phyloP scores from a whole-genome alignment of 345 rosid species.

The Boechera stricta region DNA sequence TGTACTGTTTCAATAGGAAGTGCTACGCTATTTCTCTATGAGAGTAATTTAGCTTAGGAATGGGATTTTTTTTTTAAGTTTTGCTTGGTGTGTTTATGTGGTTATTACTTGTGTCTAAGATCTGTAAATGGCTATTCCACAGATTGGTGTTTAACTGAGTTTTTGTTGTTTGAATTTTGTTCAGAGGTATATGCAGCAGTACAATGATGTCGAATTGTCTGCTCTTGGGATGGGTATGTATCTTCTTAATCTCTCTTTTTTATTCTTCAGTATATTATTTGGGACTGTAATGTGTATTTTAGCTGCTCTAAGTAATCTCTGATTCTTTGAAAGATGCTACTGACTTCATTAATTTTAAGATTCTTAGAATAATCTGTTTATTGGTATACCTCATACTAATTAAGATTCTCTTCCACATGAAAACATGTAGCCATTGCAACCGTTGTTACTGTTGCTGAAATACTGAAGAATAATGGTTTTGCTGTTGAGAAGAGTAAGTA shows the following conservation, averaged over 20 bases:
- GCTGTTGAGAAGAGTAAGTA: conserved; percentile 85
- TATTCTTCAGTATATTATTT: neutral
- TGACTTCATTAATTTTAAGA: neutral
- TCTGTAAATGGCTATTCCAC: neutral
- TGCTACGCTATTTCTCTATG: neutral
- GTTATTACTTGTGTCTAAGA: neutral
- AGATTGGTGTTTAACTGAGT: conserved; percentile 13
- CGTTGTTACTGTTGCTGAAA: conserved; percentile 81
- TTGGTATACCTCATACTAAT: neutral
- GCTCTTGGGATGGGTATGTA: conserved; percentile 92
- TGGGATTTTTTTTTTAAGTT: neutral
- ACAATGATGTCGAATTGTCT: conserved; percentile 81
- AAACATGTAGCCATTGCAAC: conserved; percentile 78
- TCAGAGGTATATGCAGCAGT: conserved; percentile 95
- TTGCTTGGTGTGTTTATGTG: conserved; percentile 1
- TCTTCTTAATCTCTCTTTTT: neutral
- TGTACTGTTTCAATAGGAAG: neutral
- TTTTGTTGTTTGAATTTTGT: conserved; percentile 20
- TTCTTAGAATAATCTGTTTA: neutral
- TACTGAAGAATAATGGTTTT: conserved; percentile 85
- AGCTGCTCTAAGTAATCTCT: neutral
- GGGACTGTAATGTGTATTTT: neutral
- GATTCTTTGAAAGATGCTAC: neutral
- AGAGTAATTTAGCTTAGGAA: neutral
- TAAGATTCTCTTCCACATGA: neutral